Evolutionary conservation across 2,329 filamentous ascomycete genomes (phyloP), one percentile per base, ranked within the genome.

Genomic region (Fusarium beomiforme): DNA sequence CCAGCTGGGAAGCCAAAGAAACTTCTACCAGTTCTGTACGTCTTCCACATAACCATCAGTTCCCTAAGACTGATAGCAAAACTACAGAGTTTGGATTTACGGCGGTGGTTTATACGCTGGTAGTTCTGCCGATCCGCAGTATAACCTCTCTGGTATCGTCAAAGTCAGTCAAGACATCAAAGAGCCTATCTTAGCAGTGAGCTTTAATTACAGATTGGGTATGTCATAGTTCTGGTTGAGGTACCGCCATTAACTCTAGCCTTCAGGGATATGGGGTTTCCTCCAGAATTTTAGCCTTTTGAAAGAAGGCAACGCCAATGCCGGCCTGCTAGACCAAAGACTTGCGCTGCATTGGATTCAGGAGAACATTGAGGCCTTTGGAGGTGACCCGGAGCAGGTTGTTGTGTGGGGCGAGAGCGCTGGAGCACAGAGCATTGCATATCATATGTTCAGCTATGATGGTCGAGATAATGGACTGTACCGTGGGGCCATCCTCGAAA

Each of bases 401-500:
- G 82, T 82, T 4, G 75, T 87, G n/a, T 87, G 83, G 85, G 87
- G 85, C 9, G 82, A 84, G 69, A 82, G 80, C 29, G 82, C 82
- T 21, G 82, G 82, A 3, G 82, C 81, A 1, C 79, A 83, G 58
- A 81, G 81, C 47, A 80, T 79, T 19, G 78, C 80, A 6, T 82
- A 82, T 51, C 89, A 90, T 29, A 79, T 89, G 24, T 82, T 87
- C 34, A 85, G 87, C 12, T 88, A 89, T 67, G 85, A 84, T 37
- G 88, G 88, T 1, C 81, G 86, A 33, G 83, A 90, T 56, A 87
- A 90, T 59, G 79, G 81, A 0, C 78, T 90, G 0, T 90, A 89
- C 72, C 83, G 83, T 7, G 85, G 79, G 11, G 88, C 84, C 4
- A 89, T 88, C 46, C 79, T 86, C 57, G 83, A 90, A 57, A 88